Percentiles rank a stretch among this genome's conserved stretches.
phyloP scores from a whole-genome alignment of 345 rosid species.

The Lumnitzera littorea region DNA sequence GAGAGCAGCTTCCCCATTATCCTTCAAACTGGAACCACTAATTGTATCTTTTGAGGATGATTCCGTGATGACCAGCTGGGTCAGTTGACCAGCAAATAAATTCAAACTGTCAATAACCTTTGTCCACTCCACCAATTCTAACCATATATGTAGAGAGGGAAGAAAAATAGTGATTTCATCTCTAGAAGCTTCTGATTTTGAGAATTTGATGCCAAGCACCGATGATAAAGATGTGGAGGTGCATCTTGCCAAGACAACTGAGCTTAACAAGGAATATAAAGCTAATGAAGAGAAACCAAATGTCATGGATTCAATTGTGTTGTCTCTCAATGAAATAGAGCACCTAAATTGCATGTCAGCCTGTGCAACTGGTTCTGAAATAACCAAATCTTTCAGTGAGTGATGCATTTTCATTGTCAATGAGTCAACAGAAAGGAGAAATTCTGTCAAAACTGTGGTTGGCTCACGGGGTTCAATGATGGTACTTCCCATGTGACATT shows the following conservation, averaged over 20 bases:
- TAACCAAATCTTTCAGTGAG: constrained; percentile 24
- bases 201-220: constrained; percentile 39
- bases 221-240: constrained; percentile 27
- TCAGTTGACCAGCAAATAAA: constrained; percentile 30
- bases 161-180: constrained; percentile 42
- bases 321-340: constrained; percentile 51
- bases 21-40: background rate
- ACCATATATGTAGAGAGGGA: constrained; percentile 74
- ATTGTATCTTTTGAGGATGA: constrained; percentile 18
- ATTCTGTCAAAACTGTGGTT: constrained; percentile 26
- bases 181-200: constrained; percentile 26
- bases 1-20: constrained; percentile 9
- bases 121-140: constrained; percentile 53
- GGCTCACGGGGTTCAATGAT: constrained; percentile 27
- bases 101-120: constrained; percentile 31
- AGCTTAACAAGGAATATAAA: constrained; percentile 39
- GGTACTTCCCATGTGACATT: constrained; percentile 25
- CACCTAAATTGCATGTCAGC: constrained; percentile 47
- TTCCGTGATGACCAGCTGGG: constrained; percentile 16
- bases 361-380: constrained; percentile 49
- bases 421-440: constrained; percentile 44
- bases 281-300: constrained; percentile 38
- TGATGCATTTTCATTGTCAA: constrained; percentile 32
- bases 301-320: constrained; percentile 32
- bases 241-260: constrained; percentile 57